These are phyloP conservation scores for Talaromyces liani DNA, from an alignment of 495 filamentous ascomycete species.

Conservation along the genomic window DNA sequence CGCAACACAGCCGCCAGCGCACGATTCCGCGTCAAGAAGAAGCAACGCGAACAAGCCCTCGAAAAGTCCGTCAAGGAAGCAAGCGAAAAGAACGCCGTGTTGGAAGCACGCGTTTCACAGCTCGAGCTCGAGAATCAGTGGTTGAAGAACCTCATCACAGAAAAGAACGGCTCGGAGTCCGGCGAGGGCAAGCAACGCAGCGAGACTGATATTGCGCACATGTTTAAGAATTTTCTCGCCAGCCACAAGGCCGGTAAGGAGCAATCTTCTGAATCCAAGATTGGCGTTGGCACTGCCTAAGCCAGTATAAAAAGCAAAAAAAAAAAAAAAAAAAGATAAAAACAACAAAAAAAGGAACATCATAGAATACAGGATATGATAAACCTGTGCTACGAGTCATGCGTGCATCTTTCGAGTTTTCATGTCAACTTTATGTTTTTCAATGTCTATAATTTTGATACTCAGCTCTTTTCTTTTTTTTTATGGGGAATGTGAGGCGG, in stretches of 20 bases:
- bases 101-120: conserved; percentile 77
- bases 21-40: conserved; percentile 98
- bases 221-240: conserved; percentile 43
- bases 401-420: not conserved
- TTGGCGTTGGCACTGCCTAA: conserved; percentile 23
- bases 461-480: not conserved
- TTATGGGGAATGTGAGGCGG: not conserved
- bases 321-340: conserved; percentile 1
- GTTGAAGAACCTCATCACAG: conserved; percentile 87
- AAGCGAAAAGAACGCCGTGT: conserved; percentile 66
- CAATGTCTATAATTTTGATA: not conserved
- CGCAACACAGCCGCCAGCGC: conserved; percentile 93
- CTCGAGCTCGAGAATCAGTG: conserved; percentile 95
- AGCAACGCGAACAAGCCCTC: conserved; percentile 91
- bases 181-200: conserved; percentile 28
- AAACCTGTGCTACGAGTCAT: not conserved
- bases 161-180: conserved; percentile 60
- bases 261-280: conserved; percentile 30
- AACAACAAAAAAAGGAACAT: not conserved
- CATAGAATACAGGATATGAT: not conserved
- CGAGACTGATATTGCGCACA: conserved; percentile 37
- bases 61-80: conserved; percentile 89
- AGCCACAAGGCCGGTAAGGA: conserved; percentile 27
- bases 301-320: not conserved
- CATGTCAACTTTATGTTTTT: not conserved